phyloP scores from a whole-genome alignment of 108 stramenopile species.

The Nannochloropsis gaditana region DNA sequence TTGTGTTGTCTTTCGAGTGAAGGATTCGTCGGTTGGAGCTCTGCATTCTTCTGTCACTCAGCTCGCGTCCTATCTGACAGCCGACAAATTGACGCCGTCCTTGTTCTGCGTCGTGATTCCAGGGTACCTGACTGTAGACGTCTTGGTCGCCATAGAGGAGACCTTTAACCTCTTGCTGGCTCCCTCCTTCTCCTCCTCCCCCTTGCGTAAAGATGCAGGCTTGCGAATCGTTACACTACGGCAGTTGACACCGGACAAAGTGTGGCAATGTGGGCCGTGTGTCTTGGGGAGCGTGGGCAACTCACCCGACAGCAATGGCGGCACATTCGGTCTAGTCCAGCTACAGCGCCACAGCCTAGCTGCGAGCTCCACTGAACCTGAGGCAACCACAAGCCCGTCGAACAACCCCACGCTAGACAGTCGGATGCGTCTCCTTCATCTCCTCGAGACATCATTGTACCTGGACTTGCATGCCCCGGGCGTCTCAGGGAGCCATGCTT shows the following conservation, averaged over 20 bases:
- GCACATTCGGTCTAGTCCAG: constrained; percentile 14
- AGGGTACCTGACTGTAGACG: not conserved
- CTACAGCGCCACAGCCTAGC: not conserved
- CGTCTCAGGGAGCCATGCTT: not conserved
- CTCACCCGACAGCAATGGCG: not conserved
- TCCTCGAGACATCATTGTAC: not conserved
- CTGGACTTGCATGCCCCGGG: not conserved
- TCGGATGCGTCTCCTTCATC: not conserved
- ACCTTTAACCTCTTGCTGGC: not conserved
- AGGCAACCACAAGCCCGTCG: no score
- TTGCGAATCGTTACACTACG: not conserved
- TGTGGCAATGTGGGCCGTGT: not conserved
- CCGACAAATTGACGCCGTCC: not conserved
- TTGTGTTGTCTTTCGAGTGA: not conserved
- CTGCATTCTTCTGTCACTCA: not conserved
- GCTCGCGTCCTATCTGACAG: not conserved
- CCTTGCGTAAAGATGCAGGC: not conserved
- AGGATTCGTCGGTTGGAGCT: not conserved
- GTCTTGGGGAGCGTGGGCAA: not conserved
- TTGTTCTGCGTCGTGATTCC: not conserved
- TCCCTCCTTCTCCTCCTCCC: not conserved
- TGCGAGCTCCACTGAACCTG: no score
- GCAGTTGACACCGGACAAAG: not conserved
- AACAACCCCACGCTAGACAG: no score
- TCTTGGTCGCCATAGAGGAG: not conserved